Base-by-base conservation (phyloP, 2,329 filamentous ascomycete species). In the Ophiostoma sp. region DNA sequence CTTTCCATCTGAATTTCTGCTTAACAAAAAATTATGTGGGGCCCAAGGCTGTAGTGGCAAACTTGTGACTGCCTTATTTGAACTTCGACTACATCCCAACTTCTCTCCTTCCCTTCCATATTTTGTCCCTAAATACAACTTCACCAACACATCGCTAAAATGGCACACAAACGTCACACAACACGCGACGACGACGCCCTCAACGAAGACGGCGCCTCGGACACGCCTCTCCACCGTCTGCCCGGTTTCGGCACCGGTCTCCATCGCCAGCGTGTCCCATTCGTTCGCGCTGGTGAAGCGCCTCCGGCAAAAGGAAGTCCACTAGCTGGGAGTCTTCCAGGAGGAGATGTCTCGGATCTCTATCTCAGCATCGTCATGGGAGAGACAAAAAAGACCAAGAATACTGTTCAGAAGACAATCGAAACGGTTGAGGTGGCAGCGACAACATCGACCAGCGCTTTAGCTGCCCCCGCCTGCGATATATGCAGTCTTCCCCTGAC, bases 321-420 rank as follows among this genome's bases (percentile, higher is more conserved):
- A 17, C 79, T 77, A 9, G 31, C 76, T 61, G 72, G 77, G 31
- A 72, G 36, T 19, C 69, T 76, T 0, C 57, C 80, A 9, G 74
- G 77, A 17, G 79, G 80, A 36, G 81, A 81, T 7, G 79, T 88
- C 45, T 85, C 88, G 0, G 89, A 93, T 72, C 82, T 89, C 63
- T 93, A 94, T 77, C 85, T 93, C 33, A 88, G 86, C 74, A 86
- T 93, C 74, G 91, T 93, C 69, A 57, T 75, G 61, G 70, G 64
- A 6, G 45, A 63, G n/a, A 70, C 57, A 15, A 39, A 36, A 22
- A 39, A 39, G 33, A 39, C 19, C 19, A n/a, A 36, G 9, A n/a
- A 4, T 17, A 22, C 59, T 15, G 39, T 15, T 15, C 36, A 45
- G 15, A 66, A 45, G 61, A 28, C 36, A 3, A n/a, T 19, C 2